These are phyloP conservation scores for Mucor lusitanicus DNA, from an alignment of 371 early-diverging fungal genomes.

Conservation along the genomic window DNA sequence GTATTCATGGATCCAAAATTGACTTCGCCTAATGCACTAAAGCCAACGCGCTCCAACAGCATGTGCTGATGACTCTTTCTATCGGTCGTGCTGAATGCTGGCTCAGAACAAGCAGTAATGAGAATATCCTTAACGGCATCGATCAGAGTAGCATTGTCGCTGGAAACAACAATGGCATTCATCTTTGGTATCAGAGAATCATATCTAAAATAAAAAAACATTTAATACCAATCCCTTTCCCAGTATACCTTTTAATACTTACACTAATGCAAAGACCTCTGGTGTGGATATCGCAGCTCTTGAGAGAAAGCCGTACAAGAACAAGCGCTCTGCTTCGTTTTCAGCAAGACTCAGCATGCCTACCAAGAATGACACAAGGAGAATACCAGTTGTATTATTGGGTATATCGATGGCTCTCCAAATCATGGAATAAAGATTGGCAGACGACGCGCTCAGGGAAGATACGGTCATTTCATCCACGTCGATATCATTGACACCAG, in stretches of 20 bases:
- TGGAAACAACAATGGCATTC: slow-evolving; percentile 47
- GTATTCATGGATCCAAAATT: slow-evolving; percentile 22
- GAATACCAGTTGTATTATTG: slow-evolving; percentile 52
- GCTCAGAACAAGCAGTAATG: slow-evolving; percentile 69
- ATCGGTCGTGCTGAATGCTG: slow-evolving; percentile 38
- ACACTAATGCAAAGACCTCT: slow-evolving; percentile 50
- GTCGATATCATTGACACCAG: slow-evolving; percentile 42
- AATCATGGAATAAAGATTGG: slow-evolving; percentile 9
- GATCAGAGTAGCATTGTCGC: slow-evolving; percentile 45
- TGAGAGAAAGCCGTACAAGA: slow-evolving; percentile 68
- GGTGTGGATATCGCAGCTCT: slow-evolving; percentile 58
- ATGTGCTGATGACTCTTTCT: slow-evolving; percentile 35
- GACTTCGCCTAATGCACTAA: slow-evolving; percentile 29
- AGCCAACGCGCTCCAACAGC: slow-evolving; percentile 57
- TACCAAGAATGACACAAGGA: slow-evolving; percentile 63
- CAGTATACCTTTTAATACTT: not conserved
- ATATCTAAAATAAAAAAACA: slow-evolving; percentile 26
- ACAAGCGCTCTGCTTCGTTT: slow-evolving; percentile 62
- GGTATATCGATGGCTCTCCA: slow-evolving; percentile 43
- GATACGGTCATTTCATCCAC: slow-evolving; percentile 1
- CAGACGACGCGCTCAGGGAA: not conserved
- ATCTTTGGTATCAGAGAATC: slow-evolving; percentile 55
- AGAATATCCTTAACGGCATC: slow-evolving; percentile 64
- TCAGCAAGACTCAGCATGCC: slow-evolving; percentile 66
- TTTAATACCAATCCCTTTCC: not conserved